These are phyloP conservation scores for Fusarium anthophilum DNA, from an alignment of 2,329 filamentous ascomycete genomes.

Conservation along the genomic window DNA sequence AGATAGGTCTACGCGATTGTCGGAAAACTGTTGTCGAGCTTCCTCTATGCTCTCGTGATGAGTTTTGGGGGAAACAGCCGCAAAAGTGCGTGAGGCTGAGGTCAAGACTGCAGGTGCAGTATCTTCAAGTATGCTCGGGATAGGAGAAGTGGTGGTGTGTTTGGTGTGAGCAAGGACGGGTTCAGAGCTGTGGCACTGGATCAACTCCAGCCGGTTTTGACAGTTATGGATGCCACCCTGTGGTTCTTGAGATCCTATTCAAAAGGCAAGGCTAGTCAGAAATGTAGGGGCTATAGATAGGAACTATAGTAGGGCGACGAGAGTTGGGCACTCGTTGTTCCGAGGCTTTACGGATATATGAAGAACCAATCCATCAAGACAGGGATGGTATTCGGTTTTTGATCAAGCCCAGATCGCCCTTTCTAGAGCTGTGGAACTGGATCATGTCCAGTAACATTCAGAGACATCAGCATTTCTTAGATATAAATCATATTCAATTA, in stretches of 20 bases:
- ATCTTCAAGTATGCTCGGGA: background rate
- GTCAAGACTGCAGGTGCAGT: background rate
- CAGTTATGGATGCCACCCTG: background rate
- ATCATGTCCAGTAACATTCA: background rate
- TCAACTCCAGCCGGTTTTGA: background rate
- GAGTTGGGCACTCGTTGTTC: background rate
- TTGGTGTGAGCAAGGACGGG: background rate
- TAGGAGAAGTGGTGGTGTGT: background rate
- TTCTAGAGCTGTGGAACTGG: background rate
- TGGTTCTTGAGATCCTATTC: background rate
- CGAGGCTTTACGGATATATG: background rate
- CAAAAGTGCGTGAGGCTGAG: background rate
- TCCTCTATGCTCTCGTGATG: background rate
- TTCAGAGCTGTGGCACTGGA: background rate
- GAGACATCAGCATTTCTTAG: constrained; percentile 4
- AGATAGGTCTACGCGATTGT: background rate
- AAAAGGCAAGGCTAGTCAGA: background rate
- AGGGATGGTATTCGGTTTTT: background rate
- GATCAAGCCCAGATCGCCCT: background rate
- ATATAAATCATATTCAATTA: background rate
- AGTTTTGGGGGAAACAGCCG: background rate
- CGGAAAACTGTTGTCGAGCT: background rate
- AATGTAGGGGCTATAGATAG: constrained; percentile 9
- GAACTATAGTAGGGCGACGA: constrained; percentile 9
- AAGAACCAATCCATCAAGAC: background rate